These are phyloP conservation scores for Salix brachista DNA, from an alignment of 345 rosid genomes.

Conservation along the genomic window DNA sequence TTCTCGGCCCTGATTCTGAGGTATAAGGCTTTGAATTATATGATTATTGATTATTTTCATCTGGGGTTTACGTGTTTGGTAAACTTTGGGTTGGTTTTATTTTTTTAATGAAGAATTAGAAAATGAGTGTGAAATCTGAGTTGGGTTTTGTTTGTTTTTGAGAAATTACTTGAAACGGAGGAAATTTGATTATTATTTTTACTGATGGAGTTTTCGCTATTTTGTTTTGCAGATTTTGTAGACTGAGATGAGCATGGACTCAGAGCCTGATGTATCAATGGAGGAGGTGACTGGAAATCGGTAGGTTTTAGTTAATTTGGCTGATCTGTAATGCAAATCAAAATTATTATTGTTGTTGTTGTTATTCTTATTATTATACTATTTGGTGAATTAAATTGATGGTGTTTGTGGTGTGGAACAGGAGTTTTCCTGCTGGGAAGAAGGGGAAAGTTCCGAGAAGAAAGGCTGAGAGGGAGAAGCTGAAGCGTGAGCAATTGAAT, in stretches of 20 bases:
- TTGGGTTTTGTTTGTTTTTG: background rate
- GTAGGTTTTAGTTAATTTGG: background rate
- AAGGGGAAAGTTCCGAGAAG: constrained; percentile 71
- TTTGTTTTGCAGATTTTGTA: background rate
- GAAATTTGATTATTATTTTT: background rate
- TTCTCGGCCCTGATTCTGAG: background rate
- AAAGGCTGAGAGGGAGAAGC: constrained; percentile 89
- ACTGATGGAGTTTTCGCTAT: background rate
- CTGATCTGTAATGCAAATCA: background rate
- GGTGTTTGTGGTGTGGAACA: constrained; percentile 18
- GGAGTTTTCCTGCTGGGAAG: constrained; percentile 39
- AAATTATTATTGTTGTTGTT: background rate
- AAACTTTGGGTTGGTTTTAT: background rate
- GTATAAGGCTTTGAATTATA: background rate
- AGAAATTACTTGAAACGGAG: background rate
- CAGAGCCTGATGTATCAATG: background rate
- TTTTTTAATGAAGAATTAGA: background rate
- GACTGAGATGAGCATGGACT: background rate
- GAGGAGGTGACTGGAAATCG: background rate
- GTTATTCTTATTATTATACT: background rate
- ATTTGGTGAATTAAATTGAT: background rate
- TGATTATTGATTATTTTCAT: background rate
- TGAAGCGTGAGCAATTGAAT: constrained; percentile 92
- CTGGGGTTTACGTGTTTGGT: background rate
- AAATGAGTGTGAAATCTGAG: background rate